Base-by-base conservation (phyloP, 2,329 filamentous ascomycete species). In the Fusarium humuli region DNA sequence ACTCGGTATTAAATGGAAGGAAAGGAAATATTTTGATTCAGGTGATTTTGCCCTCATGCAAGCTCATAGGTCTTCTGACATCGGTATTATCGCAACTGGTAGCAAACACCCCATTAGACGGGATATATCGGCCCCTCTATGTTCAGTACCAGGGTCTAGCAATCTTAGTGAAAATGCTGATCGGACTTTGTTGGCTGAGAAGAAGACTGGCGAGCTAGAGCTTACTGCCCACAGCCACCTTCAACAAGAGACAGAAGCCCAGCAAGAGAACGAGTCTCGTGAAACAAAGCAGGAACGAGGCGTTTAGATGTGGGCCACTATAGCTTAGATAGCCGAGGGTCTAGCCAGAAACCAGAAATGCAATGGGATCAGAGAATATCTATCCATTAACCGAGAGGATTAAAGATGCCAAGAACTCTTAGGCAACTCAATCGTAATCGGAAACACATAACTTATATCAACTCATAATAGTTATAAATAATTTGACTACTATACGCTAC, bases 11-110 rank as follows among this genome's bases (percentile, higher is more conserved):
- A 7, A 7, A 32, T 32, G 1, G 0, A 16, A 72, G 69, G 56
- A 46, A 52, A 68, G 70, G 29, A 65, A 67, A 14, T 73, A 68
- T 27, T 73, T 73, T 18, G 69, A 73, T 27, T 73, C 70, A 13
- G 69, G 70, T 16, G 69, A 73, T 46, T 72, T 73, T 50, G 70
- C 70, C 23, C 69, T 73, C 10, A 54, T 46, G 18, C 55, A 73
- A 58, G 70, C 70, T 45, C 48, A 60, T 23, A 57, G 22, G 22
- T 32, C 66, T 25, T 72, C 70, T 9, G 46, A 70, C n/a, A 71
- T 71, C 13, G 70, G 70, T 44, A 29, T 44, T 7, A 52, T 72
- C 20, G 48, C 37, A 29, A 72, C 70, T 20, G 70, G 70, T 29
- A 60, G 23, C 34, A 48, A 72, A 53, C 69, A 72, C 46, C 69